phyloP scores from a whole-genome alignment of 164 flowering plant genomes.

The Sedum album region DNA sequence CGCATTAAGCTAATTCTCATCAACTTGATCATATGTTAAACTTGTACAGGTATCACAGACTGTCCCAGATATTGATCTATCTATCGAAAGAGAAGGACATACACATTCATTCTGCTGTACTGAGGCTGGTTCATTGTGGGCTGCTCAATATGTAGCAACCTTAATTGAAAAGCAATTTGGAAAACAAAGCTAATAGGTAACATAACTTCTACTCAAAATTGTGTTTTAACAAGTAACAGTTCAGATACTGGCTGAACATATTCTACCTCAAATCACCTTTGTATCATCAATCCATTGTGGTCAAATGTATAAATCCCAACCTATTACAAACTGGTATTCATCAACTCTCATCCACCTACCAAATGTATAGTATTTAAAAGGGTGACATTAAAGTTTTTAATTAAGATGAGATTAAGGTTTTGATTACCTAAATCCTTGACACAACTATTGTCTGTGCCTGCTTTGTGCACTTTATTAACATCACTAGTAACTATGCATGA shows the following conservation, averaged over 20 bases:
- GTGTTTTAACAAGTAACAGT: no score
- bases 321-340: not conserved
- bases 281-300: no score
- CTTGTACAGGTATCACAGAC: slow-evolving; percentile 50
- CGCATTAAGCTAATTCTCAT: no score
- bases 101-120: slow-evolving; percentile 72
- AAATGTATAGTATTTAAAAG: no score
- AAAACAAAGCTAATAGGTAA: not conserved
- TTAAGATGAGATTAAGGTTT: not conserved
- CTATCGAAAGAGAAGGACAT: slow-evolving; percentile 77
- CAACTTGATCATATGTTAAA: not conserved
- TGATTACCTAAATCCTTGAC: not conserved
- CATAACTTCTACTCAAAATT: no score
- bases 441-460: not conserved
- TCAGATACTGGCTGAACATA: no score
- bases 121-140: slow-evolving; percentile 80
- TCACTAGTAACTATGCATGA: not conserved
- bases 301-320: not conserved
- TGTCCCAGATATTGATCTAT: slow-evolving; percentile 35
- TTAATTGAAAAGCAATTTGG: slow-evolving; percentile 33
- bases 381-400: not conserved
- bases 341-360: not conserved
- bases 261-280: no score
- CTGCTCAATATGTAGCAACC: slow-evolving; percentile 57
- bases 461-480: not conserved